phyloP scores from a whole-genome alignment of 805 yeast species.

The Danielozyma ontarioensis region DNA sequence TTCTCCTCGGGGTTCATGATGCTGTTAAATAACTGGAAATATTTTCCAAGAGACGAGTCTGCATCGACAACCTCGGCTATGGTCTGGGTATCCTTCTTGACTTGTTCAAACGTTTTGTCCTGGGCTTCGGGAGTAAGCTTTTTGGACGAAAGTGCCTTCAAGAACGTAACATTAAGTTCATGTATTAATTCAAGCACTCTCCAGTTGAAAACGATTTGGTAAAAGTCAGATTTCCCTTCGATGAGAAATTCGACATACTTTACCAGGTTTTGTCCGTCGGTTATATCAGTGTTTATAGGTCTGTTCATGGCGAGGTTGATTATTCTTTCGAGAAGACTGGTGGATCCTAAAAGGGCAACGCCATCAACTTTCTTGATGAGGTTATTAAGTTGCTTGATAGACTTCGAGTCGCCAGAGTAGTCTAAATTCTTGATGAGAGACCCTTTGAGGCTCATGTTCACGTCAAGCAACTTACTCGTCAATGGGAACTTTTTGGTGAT shows the following conservation, averaged over 20 bases:
- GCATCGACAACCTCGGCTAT: slow-evolving; percentile 9
- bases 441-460: slow-evolving; percentile 20
- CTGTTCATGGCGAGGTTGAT: slow-evolving; percentile 17
- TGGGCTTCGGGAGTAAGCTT: slow-evolving; percentile 6
- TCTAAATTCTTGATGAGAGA: slow-evolving; percentile 24
- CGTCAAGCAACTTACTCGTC: slow-evolving; percentile 13
- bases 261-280: slow-evolving; percentile 22
- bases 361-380: slow-evolving; percentile 30
- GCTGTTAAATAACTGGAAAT: slow-evolving; percentile 19
- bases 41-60: slow-evolving; percentile 6
- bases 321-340: slow-evolving; percentile 20
- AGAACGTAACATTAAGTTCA: slow-evolving; percentile 25
- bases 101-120: slow-evolving; percentile 7
- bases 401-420: slow-evolving; percentile 21
- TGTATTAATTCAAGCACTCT: slow-evolving; percentile 30
- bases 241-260: slow-evolving; percentile 27
- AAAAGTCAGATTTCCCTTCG: slow-evolving; percentile 16
- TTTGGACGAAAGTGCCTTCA: slow-evolving; percentile 10
- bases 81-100: slow-evolving; percentile 10
- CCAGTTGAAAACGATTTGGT: slow-evolving; percentile 28
- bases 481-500: slow-evolving; percentile 17
- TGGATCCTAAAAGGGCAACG: slow-evolving; percentile 22
- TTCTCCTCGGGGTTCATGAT: slow-evolving; percentile 16
- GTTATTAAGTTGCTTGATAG: slow-evolving; percentile 16
- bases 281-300: slow-evolving; percentile 20